Evolutionary conservation across 2,329 filamentous ascomycete species (phyloP).

Genomic region (Monilinia vaccinii-corymbosi): DNA sequence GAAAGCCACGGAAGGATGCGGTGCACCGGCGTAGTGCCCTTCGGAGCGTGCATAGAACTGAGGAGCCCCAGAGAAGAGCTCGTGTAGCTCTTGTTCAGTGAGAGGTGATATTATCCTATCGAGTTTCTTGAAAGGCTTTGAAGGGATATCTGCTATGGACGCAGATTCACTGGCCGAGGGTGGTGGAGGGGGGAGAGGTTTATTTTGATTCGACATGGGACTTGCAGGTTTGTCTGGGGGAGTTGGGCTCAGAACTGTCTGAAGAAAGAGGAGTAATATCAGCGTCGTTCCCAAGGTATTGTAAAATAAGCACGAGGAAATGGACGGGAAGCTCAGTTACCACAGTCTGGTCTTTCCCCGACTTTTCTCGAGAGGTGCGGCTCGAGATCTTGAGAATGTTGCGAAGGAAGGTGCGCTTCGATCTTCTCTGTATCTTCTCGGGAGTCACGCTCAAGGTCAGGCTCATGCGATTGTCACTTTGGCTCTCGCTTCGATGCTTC

Average conservation of each 20-base stretch:
- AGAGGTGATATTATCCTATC: constrained; percentile 52
- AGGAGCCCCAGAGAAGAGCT: constrained; percentile 67
- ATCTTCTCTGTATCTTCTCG: constrained; percentile 26
- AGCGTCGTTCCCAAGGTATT: constrained; percentile 13
- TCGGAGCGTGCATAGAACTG: constrained; percentile 58
- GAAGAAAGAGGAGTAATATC: constrained; percentile 1
- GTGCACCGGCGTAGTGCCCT: constrained; percentile 49
- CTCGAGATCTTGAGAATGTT: constrained; percentile 26
- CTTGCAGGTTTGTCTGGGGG: constrained; percentile 10
- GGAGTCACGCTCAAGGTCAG: constrained; percentile 12
- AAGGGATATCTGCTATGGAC: constrained; percentile 32
- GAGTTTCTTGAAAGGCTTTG: constrained; percentile 27
- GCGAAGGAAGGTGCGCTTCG: constrained; percentile 30
- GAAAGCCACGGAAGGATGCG: constrained; percentile 55
- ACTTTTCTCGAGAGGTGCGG: constrained; percentile 9
- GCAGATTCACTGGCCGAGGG: constrained; percentile 30
- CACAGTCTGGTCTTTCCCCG: constrained; percentile 13
- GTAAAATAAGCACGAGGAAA: neutral
- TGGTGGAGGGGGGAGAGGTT: constrained; percentile 48
- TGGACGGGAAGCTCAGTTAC: constrained; percentile 6
- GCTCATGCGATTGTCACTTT: constrained; percentile 13
- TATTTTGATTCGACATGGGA: constrained; percentile 38
- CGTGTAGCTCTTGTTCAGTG: constrained; percentile 51
- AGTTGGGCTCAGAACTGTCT: constrained; percentile 6
- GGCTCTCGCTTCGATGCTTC: constrained; percentile 17